Base-by-base conservation (phyloP, 495 filamentous ascomycete species). In the Penicillium daleae region DNA sequence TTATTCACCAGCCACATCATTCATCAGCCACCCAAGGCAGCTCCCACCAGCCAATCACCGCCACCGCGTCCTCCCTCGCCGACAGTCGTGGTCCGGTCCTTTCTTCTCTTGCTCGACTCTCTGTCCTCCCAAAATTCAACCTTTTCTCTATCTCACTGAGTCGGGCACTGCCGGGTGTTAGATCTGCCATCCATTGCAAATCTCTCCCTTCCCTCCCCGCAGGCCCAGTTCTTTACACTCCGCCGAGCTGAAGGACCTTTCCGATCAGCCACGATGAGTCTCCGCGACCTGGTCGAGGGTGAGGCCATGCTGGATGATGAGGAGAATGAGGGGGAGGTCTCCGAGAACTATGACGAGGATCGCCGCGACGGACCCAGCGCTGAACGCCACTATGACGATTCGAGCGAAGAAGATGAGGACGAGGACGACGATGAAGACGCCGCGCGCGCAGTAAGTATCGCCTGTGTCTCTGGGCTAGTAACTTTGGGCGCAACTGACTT, bases 321-420 rank as follows among this genome's bases (percentile, higher is more conserved):
- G n/a, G 94, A 97, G 70, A 92, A 92, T 54, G 92, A 97, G 60
- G 93, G 91, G 55, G 93, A 91, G 37, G 88, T 90, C 57, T 88
- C 93, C 68, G 94, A 95, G 63, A 92, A 92, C 52, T 80, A 73
- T 55, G 88, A 86, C 29, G 90, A 87, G 48, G 87, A 94, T 64
- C 69, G 73, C 19, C 78, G 77, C n/a, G 62, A 78, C 61, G 82
- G 79, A 57, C 66, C 72, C 32, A 73, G 76, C 19, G 66, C 63
- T 33, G 81, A 76, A 37, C 78, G 81, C 22, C 76, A 82, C 62
- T 78, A 80, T 61, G 85, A 93, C 69, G 93, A 97, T 76, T 96
- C 92, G 22, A 96, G 91, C 64, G 94, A 97, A 61, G 95, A 99
- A 70, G 95, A 97, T 50, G 95, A 97, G 13, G 95, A 97, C 31